A percentile compares a stretch with the other conserved stretches of the same genome.
These are phyloP conservation scores for Penicillium sp. DNA, from an alignment of 2,329 filamentous ascomycete genomes.

Conservation along the genomic window DNA sequence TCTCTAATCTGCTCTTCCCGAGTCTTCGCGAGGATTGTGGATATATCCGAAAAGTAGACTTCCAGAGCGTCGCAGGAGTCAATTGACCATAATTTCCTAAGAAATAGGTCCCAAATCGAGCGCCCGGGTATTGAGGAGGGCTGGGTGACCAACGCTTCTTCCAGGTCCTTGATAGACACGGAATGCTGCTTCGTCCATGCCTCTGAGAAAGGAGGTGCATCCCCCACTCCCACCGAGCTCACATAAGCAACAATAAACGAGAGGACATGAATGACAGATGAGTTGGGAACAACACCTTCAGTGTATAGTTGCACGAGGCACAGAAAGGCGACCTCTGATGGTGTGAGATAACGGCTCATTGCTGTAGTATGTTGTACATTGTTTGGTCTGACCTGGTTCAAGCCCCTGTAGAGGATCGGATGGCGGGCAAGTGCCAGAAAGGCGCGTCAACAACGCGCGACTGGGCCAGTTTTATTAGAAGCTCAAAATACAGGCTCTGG, in stretches of 20 bases:
- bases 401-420: neutral
- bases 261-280: constrained; percentile 74
- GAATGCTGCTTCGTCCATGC: constrained; percentile 38
- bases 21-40: constrained; percentile 63
- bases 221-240: constrained; percentile 49
- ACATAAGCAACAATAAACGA: constrained; percentile 78
- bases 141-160: constrained; percentile 51
- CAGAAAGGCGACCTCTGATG: constrained; percentile 82
- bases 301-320: constrained; percentile 82
- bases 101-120: constrained; percentile 84
- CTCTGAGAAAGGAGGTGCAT: constrained; percentile 25
- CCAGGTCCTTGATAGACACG: constrained; percentile 52
- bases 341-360: constrained; percentile 86
- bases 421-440: neutral
- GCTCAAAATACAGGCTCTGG: neutral
- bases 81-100: constrained; percentile 81
- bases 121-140: constrained; percentile 69
- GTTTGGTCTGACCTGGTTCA: neutral
- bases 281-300: constrained; percentile 69
- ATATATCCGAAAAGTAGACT: constrained; percentile 70
- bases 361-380: constrained; percentile 14
- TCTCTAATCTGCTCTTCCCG: constrained; percentile 65
- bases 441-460: neutral
- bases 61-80: constrained; percentile 82
- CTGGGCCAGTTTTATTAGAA: neutral